Percentiles rank a stretch among this genome's conserved stretches.
Evolutionary conservation across 2,329 filamentous ascomycete species (phyloP).

Genomic region (Sarocladium brachiariae): DNA sequence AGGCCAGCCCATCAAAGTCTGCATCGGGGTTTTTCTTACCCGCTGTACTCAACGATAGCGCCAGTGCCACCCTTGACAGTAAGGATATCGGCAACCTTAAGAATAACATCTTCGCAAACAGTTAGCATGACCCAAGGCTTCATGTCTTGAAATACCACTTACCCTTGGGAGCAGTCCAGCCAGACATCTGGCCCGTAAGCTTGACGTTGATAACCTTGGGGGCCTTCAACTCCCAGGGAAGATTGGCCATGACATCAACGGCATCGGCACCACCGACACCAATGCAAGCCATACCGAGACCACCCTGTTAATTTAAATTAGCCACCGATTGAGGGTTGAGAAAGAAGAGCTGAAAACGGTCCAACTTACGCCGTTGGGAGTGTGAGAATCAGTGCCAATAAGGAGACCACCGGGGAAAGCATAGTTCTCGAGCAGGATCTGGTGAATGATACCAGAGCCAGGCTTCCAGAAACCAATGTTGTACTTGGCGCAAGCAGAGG

Average conservation of each 20-base stretch:
- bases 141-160: conserved; percentile 24
- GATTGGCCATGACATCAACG: conserved; percentile 95
- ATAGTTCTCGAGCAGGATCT: conserved; percentile 98
- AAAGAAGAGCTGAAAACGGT: not conserved
- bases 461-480: conserved; percentile 99
- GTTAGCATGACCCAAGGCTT: conserved; percentile 9
- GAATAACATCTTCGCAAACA: conserved; percentile 69
- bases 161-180: conserved; percentile 94
- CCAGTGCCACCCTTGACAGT: conserved; percentile 98
- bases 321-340: not conserved
- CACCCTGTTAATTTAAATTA: conserved; percentile 24
- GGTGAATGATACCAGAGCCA: conserved; percentile 98
- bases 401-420: conserved; percentile 97
- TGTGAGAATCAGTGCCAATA: conserved; percentile 97
- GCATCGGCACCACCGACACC: conserved; percentile 98
- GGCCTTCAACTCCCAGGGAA: conserved; percentile 97
- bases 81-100: conserved; percentile 93
- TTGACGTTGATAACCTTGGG: conserved; percentile 96
- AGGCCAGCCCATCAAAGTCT: not conserved
- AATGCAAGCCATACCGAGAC: conserved; percentile 89
- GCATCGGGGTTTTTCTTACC: conserved; percentile 36
- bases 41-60: conserved; percentile 73
- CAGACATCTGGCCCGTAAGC: conserved; percentile 80
- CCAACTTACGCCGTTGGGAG: conserved; percentile 68
- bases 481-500: conserved; percentile 93